Conservation (phyloP, 2,329 filamentous ascomycete species). For the Setomelanomma holmii region DNA sequence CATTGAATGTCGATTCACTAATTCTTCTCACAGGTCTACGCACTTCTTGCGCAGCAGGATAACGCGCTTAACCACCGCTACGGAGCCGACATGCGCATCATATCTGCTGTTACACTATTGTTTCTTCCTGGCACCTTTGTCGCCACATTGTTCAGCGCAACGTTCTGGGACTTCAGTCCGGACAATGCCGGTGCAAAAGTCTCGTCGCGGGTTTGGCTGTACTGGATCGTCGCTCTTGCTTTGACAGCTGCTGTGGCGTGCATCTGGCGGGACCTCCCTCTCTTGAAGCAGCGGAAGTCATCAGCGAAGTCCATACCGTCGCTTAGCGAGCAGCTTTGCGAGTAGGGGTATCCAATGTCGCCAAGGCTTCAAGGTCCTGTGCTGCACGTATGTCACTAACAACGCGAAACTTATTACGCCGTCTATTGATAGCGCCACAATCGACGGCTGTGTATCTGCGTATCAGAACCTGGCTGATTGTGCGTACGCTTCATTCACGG, state of each 20-base stretch:
- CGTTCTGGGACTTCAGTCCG: conserved; percentile 21
- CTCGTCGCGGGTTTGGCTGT: conserved; percentile 21
- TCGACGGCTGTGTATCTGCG: no score
- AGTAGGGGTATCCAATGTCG: no score
- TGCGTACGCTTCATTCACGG: no score
- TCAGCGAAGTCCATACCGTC: no score
- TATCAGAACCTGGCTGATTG: no score
- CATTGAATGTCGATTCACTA: no score
- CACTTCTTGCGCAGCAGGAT: conserved; percentile 23
- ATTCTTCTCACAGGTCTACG: conserved; percentile 21
- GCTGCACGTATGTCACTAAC: no score
- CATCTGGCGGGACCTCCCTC: conserved; percentile 4
- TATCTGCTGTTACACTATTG: conserved; percentile 26
- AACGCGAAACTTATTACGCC: no score
- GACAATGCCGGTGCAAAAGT: conserved; percentile 6
- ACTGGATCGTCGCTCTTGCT: conserved; percentile 10
- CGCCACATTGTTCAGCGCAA: conserved; percentile 23
- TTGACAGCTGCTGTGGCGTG: conserved; percentile 5
- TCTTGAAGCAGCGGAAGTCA: neutral
- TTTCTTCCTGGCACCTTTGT: conserved; percentile 31
- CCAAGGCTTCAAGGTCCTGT: no score
- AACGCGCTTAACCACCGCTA: conserved; percentile 27
- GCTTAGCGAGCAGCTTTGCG: no score
- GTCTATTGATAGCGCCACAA: no score
- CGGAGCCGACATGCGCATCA: conserved; percentile 31